Evolutionary conservation across 2,329 filamentous ascomycete genomes (phyloP).

Genomic region (Pseudopyrenochaeta lycopersici): DNA sequence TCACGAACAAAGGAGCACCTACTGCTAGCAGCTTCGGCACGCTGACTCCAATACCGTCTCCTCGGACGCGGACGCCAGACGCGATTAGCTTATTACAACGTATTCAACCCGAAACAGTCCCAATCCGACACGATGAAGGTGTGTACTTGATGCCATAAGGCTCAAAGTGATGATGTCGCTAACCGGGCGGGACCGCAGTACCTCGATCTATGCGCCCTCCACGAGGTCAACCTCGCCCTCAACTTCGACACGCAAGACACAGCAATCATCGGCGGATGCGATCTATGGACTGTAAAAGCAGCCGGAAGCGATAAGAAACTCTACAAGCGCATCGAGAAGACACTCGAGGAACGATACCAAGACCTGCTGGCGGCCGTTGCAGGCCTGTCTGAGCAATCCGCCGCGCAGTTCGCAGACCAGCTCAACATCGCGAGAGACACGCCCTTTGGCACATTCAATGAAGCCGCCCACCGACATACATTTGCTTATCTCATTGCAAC

Average conservation of each 20-base stretch:
- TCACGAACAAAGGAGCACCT: slow-evolving; percentile 41
- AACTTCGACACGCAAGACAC: slow-evolving; percentile 96
- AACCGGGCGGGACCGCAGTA: slow-evolving; percentile 67
- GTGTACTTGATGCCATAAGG: slow-evolving; percentile 28
- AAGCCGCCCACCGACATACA: slow-evolving; percentile 86
- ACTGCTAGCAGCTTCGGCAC: slow-evolving; percentile 31
- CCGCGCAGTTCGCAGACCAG: slow-evolving; percentile 70
- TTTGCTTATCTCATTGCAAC: slow-evolving; percentile 98
- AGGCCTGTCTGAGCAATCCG: slow-evolving; percentile 84
- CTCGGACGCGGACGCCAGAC: neutral
- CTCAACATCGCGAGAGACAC: slow-evolving; percentile 85
- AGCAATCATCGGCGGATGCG: slow-evolving; percentile 90
- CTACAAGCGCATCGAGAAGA: slow-evolving; percentile 93
- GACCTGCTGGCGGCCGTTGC: slow-evolving; percentile 86
- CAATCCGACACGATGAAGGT: slow-evolving; percentile 49
- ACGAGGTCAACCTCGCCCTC: slow-evolving; percentile 88
- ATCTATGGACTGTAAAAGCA: slow-evolving; percentile 97
- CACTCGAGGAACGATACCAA: slow-evolving; percentile 89
- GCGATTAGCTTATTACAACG: slow-evolving; percentile 11
- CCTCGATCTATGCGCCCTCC: slow-evolving; percentile 87
- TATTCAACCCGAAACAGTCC: slow-evolving; percentile 1
- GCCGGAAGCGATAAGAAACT: slow-evolving; percentile 96
- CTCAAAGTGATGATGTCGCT: slow-evolving; percentile 39
- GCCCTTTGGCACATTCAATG: slow-evolving; percentile 89
- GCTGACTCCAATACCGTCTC: slow-evolving; percentile 19